Conservation (phyloP, 2,329 filamentous ascomycete species). For the Neonectria magnoliae region DNA sequence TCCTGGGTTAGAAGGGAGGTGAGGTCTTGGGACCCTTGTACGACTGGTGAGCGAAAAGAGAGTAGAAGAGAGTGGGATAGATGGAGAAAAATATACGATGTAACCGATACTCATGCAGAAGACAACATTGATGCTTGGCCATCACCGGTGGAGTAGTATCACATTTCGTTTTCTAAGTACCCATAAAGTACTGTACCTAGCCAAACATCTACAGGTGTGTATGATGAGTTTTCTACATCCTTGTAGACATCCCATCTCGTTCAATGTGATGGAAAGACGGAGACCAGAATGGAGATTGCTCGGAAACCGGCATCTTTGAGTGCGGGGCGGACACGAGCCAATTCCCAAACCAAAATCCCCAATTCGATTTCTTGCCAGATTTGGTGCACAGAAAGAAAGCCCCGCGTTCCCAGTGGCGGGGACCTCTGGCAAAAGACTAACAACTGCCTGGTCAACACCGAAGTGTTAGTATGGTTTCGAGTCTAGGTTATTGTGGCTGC, state of each 20-base stretch:
- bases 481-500: neutral
- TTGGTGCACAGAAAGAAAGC: neutral
- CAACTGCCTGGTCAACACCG: neutral
- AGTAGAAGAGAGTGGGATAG: conserved; percentile 3
- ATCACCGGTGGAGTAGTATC: neutral
- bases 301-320: conserved; percentile 23
- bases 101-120: conserved; percentile 2
- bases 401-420: neutral
- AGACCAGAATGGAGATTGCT: conserved; percentile 19
- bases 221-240: neutral
- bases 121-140: neutral
- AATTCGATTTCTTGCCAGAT: neutral
- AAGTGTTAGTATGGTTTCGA: neutral
- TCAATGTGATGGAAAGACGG: neutral
- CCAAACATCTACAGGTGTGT: neutral
- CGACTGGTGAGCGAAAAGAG: conserved; percentile 21
- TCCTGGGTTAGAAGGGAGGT: conserved; percentile 35
- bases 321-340: conserved; percentile 1
- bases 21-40: conserved; percentile 36
- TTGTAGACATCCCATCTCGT: neutral
- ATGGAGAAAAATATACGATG: conserved; percentile 14
- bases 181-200: neutral
- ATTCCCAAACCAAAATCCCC: conserved; percentile 9
- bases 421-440: neutral
- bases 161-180: neutral